Conservation (phyloP, 352 stramenopile species). For the Globisporangium nagaii region DNA sequence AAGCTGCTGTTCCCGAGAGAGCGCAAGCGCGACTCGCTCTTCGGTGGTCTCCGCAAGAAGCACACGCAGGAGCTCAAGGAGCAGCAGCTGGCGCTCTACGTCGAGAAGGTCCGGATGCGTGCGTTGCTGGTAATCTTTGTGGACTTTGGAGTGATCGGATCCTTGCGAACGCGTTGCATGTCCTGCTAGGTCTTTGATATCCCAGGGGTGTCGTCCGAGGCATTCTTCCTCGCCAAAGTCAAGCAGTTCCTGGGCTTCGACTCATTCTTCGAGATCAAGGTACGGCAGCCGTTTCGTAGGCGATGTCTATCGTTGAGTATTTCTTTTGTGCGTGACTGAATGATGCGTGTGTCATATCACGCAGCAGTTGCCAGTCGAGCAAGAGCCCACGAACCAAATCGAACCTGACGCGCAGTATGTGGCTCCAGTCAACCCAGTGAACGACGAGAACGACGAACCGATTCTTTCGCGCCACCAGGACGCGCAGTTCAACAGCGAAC, state of each 20-base stretch:
- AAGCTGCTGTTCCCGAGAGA: conserved; percentile 55
- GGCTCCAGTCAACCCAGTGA: conserved; percentile 1
- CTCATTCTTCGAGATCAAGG: conserved; percentile 61
- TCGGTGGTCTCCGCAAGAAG: conserved; percentile 63
- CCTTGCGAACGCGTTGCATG: background rate
- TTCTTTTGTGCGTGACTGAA: too few relatives aligned
- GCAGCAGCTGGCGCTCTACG: conserved; percentile 68
- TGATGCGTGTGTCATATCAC: background rate
- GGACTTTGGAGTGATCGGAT: too few relatives aligned
- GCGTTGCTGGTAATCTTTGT: too few relatives aligned
- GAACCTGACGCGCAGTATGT: background rate
- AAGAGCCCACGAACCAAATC: background rate
- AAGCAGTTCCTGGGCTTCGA: conserved; percentile 63
- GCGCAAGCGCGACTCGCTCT: conserved; percentile 68
- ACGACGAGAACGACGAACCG: background rate
- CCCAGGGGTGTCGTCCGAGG: conserved; percentile 33
- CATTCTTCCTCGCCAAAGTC: conserved; percentile 30
- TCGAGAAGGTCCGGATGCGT: conserved; percentile 68
- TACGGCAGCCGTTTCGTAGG: conserved; percentile 13
- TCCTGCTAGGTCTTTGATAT: conserved; percentile 46
- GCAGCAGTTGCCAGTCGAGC: background rate
- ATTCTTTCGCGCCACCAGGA: background rate
- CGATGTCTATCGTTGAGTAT: background rate
- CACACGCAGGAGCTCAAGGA: conserved; percentile 59
- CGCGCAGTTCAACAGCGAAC: background rate